phyloP scores from a whole-genome alignment of 2,329 filamentous ascomycete genomes.

The Cryphonectria parasitica region DNA sequence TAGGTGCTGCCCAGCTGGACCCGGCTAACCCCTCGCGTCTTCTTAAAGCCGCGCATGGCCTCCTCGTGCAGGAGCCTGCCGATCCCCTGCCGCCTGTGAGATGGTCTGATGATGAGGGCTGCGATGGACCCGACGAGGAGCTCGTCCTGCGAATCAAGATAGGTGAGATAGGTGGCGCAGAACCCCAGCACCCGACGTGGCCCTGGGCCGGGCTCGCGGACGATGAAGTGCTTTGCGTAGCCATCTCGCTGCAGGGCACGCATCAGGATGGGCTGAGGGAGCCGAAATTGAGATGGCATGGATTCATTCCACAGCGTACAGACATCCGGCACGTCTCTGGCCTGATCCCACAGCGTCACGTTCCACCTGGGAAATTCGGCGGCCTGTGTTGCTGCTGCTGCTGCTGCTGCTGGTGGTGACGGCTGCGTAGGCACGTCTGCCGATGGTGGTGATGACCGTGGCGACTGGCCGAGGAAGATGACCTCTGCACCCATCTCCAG shows the following conservation, averaged over 20 bases:
- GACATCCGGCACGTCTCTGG: slow-evolving; percentile 45
- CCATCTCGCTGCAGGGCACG: slow-evolving; percentile 57
- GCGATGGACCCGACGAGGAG: slow-evolving; percentile 60
- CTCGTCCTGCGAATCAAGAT: slow-evolving; percentile 56
- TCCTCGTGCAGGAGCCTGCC: slow-evolving; percentile 57
- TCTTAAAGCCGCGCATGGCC: slow-evolving; percentile 52
- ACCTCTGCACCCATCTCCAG: slow-evolving; percentile 56
- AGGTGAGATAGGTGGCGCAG: slow-evolving; percentile 64
- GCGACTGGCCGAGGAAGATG: slow-evolving; percentile 44
- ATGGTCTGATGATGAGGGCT: slow-evolving; percentile 54
- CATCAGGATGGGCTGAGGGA: slow-evolving; percentile 47
- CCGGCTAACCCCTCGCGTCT: slow-evolving; percentile 55
- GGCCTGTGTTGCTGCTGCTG: slow-evolving; percentile 30
- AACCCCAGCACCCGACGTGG: slow-evolving; percentile 55
- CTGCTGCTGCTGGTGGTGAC: not conserved
- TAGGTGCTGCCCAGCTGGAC: slow-evolving; percentile 63
- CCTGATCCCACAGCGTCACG: slow-evolving; percentile 45
- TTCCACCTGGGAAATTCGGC: slow-evolving; percentile 46
- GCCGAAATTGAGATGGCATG: slow-evolving; percentile 50
- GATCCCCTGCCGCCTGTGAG: slow-evolving; percentile 53
- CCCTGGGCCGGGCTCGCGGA: slow-evolving; percentile 49
- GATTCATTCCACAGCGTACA: slow-evolving; percentile 53
- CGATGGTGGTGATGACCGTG: slow-evolving; percentile 33
- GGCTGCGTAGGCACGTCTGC: slow-evolving; percentile 33
- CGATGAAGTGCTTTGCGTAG: slow-evolving; percentile 61